Percentiles rank a stretch among this genome's conserved stretches.
phyloP scores from a whole-genome alignment of 805 yeast genomes.

The Saccharomycopsis sp. region DNA sequence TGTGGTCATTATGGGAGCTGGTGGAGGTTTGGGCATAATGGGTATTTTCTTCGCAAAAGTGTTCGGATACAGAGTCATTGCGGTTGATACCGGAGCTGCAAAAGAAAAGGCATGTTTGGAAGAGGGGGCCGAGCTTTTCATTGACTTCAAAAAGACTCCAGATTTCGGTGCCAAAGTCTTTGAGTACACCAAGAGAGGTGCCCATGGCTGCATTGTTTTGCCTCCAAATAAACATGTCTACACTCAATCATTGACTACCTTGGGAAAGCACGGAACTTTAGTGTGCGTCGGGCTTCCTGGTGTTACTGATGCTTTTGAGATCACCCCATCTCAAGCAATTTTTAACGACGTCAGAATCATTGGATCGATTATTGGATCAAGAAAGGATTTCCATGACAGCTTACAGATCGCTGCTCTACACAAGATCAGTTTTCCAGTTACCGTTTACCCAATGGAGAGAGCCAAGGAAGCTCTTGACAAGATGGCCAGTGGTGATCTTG shows the following conservation, averaged over 20 bases:
- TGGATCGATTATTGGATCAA: slow-evolving; percentile 25
- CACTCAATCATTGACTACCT: slow-evolving; percentile 19
- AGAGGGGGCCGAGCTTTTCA: slow-evolving; percentile 58
- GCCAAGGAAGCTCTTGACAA: slow-evolving; percentile 17
- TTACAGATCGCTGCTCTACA: slow-evolving; percentile 23
- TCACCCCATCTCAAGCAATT: slow-evolving; percentile 20
- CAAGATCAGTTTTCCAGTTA: slow-evolving; percentile 20
- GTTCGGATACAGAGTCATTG: slow-evolving; percentile 66
- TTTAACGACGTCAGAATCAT: slow-evolving; percentile 18
- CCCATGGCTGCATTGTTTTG: slow-evolving; percentile 52
- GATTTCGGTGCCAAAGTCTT: slow-evolving; percentile 38
- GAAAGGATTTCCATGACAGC: slow-evolving; percentile 24
- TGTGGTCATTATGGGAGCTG: slow-evolving; percentile 74
- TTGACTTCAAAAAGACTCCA: slow-evolving; percentile 48
- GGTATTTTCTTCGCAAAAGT: slow-evolving; percentile 73
- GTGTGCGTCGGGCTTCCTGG: slow-evolving; percentile 25
- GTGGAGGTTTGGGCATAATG: slow-evolving; percentile 73
- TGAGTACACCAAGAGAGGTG: slow-evolving; percentile 52
- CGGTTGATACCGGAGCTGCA: slow-evolving; percentile 69
- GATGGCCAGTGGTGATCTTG: slow-evolving; percentile 21
- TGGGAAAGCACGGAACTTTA: slow-evolving; percentile 23
- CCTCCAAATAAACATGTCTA: slow-evolving; percentile 18
- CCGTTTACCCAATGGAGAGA: slow-evolving; percentile 17
- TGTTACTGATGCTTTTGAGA: slow-evolving; percentile 14
- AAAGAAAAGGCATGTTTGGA: slow-evolving; percentile 46